phyloP scores from a whole-genome alignment of 805 yeast genomes.

The Suhomyces vadensis region DNA sequence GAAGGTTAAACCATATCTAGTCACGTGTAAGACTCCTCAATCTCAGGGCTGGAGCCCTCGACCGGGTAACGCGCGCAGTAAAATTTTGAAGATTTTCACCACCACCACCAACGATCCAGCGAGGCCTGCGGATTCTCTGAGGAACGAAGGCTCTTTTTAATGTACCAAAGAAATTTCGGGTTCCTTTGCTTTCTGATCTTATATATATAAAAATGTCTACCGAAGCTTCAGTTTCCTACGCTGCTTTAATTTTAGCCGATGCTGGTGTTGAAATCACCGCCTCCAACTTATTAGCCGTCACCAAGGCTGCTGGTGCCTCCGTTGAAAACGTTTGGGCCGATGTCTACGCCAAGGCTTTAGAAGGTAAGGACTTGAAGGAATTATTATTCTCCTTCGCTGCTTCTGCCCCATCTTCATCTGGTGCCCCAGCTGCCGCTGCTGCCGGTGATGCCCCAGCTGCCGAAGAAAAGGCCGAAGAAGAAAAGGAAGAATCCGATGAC shows the following conservation, averaged over 20 bases:
- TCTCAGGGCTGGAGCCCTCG: conserved; percentile 13
- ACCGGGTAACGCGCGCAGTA: conserved; percentile 1
- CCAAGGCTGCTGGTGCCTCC: conserved; percentile 79
- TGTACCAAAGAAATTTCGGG: conserved; percentile 5
- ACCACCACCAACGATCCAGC: conserved; percentile 3
- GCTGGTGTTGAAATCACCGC: conserved; percentile 92
- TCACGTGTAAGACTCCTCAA: neutral
- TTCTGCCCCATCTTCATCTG: conserved; percentile 42
- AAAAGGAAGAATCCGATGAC: conserved; percentile 25
- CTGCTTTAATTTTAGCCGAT: conserved; percentile 97
- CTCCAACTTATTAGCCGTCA: conserved; percentile 76
- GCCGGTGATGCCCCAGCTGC: conserved; percentile 53
- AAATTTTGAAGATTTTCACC: conserved; percentile 3
- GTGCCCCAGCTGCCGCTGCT: conserved; percentile 36
- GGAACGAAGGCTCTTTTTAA: neutral
- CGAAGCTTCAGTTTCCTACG: conserved; percentile 94
- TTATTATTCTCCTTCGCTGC: conserved; percentile 59
- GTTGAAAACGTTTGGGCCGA: conserved; percentile 85
- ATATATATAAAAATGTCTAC: conserved; percentile 60
- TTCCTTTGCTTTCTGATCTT: conserved; percentile 1
- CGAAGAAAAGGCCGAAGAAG: conserved; percentile 22
- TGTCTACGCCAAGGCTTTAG: conserved; percentile 84
- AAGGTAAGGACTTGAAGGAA: conserved; percentile 81
- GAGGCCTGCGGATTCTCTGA: conserved; percentile 2
- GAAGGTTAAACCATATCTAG: neutral